Conservation (phyloP, 2,329 filamentous ascomycete genomes). For the Colletotrichum brevisporum region DNA sequence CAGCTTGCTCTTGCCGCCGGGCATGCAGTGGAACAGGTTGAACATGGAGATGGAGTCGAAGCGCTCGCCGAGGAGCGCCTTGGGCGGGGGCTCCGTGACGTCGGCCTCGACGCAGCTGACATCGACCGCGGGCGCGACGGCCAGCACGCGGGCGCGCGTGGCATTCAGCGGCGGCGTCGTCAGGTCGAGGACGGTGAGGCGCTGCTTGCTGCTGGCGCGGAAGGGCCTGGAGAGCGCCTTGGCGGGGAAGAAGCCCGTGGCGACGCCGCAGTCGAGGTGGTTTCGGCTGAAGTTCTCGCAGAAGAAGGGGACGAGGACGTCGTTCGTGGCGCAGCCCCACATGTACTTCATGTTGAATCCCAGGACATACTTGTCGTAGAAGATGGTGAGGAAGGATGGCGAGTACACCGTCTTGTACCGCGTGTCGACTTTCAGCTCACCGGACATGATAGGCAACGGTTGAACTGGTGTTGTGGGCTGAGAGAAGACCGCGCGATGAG, state of each 20-base stretch:
- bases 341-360: conserved; percentile 52
- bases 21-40: conserved; percentile 60
- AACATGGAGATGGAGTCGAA: conserved; percentile 61
- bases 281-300: conserved; percentile 49
- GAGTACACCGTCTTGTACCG: conserved; percentile 29
- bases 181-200: conserved; percentile 54
- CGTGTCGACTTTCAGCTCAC: conserved; percentile 13
- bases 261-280: conserved; percentile 58
- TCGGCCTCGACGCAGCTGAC: conserved; percentile 53
- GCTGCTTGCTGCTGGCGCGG: conserved; percentile 42
- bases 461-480: neutral
- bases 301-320: conserved; percentile 52
- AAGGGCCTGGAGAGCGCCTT: conserved; percentile 43
- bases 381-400: conserved; percentile 36
- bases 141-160: conserved; percentile 46
- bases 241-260: conserved; percentile 55
- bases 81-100: conserved; percentile 50
- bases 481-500: neutral
- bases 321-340: conserved; percentile 52
- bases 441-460: conserved; percentile 17
- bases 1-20: conserved; percentile 49
- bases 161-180: conserved; percentile 50
- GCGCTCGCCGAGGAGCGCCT: conserved; percentile 43
- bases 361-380: conserved; percentile 52
- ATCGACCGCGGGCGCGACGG: conserved; percentile 40